Evolutionary conservation across 2,329 filamentous ascomycete genomes (phyloP).

Genomic region (Fusarium globosum): DNA sequence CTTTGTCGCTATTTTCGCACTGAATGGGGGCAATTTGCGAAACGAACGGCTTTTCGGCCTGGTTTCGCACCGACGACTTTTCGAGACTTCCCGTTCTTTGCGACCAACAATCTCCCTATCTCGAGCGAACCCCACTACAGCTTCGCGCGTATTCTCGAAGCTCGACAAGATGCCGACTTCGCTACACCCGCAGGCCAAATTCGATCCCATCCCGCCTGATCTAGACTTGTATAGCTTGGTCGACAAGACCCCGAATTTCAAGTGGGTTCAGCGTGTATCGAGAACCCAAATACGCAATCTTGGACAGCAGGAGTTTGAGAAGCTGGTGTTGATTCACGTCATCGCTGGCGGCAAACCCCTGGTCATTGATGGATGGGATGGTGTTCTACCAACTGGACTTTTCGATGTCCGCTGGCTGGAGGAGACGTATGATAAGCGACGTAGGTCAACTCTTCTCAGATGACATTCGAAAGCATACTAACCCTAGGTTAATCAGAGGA

Average conservation of each 20-base stretch:
- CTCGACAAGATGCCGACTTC: conserved; percentile 74
- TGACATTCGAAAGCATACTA: conserved; percentile 13
- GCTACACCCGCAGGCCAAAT: conserved; percentile 84
- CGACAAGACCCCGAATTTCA: conserved; percentile 83
- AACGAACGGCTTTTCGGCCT: conserved; percentile 13
- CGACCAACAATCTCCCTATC: not conserved
- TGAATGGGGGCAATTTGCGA: conserved; percentile 5
- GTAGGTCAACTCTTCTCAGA: conserved; percentile 58
- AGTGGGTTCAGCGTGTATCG: conserved; percentile 84
- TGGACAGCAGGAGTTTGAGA: conserved; percentile 84
- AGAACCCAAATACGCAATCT: conserved; percentile 81
- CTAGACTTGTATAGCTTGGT: conserved; percentile 83
- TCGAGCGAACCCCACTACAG: conserved; percentile 6
- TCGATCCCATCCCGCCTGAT: conserved; percentile 89
- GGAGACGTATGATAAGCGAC: conserved; percentile 80
- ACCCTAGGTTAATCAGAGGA: conserved; percentile 68
- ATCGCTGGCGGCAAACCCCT: conserved; percentile 87
- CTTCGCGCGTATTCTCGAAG: conserved; percentile 6
- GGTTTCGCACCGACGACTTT: not conserved
- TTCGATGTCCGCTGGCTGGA: conserved; percentile 87
- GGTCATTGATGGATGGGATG: conserved; percentile 89
- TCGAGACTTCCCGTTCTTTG: not conserved
- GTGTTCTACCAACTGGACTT: conserved; percentile 77
- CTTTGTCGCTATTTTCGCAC: not conserved
- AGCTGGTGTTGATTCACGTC: conserved; percentile 84